A percentile compares a stretch with the other conserved stretches of the same genome.
Evolutionary conservation across 1,284 basidiomycete species (phyloP).

Genomic region (Rhizopogon parksii): DNA sequence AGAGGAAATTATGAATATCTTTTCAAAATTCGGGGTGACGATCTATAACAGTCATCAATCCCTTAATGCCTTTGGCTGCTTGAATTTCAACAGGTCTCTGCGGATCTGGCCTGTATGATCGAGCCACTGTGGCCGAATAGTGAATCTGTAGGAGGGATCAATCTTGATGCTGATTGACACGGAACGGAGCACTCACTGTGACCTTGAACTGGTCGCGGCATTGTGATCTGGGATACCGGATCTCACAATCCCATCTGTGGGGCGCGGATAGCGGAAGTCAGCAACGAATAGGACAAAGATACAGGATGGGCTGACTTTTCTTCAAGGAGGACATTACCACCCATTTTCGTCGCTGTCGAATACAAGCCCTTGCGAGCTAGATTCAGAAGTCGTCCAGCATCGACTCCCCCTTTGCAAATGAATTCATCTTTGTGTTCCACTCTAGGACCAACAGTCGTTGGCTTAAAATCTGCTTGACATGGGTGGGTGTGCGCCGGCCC

Average conservation of each 20-base stretch:
- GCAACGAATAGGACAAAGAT: conserved; percentile 16
- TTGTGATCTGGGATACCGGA: conserved; percentile 25
- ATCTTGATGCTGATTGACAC: conserved; percentile 6
- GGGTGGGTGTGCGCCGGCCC: conserved; percentile 29
- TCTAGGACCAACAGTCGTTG: conserved; percentile 26
- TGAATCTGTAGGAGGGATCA: conserved; percentile 21
- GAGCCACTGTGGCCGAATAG: conserved; percentile 30
- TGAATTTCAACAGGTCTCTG: conserved; percentile 30
- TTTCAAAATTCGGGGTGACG: conserved; percentile 26
- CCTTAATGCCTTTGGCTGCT: conserved; percentile 29
- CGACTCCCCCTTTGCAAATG: conserved; percentile 31
- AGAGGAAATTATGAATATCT: conserved; percentile 1
- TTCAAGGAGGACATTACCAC: conserved; percentile 31
- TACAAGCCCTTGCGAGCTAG: conserved; percentile 29
- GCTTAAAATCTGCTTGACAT: conserved; percentile 17
- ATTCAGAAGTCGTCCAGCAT: conserved; percentile 27
- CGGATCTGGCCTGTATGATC: conserved; percentile 28
- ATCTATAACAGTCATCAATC: conserved; percentile 30
- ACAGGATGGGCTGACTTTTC: conserved; percentile 24
- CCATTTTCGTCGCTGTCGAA: conserved; percentile 27
- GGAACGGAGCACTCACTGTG: conserved; percentile 17
- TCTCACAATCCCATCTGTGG: conserved; percentile 31
- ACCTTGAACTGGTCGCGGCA: conserved; percentile 29
- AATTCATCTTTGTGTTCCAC: conserved; percentile 30
- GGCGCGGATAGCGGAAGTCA: conserved; percentile 12